Evolutionary conservation across 108 stramenopile genomes (phyloP).

Genomic region (Tribonema minus): DNA sequence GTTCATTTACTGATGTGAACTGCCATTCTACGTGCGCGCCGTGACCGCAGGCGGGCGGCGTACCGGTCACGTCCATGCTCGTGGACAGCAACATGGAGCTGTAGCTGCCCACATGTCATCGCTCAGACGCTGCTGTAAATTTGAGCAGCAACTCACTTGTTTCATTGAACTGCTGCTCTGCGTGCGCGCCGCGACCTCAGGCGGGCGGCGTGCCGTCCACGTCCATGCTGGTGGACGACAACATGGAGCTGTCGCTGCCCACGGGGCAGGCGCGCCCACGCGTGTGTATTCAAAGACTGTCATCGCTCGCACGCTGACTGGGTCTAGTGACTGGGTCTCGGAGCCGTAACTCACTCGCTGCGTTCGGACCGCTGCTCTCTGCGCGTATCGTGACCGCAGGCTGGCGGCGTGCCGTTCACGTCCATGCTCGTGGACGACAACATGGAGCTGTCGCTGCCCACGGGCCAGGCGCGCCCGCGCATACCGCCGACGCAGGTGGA

Average conservation of each 20-base stretch:
- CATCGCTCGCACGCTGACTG: neutral
- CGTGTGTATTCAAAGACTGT: too few relatives aligned
- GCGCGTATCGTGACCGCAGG: neutral
- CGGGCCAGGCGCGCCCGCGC: constrained; percentile 40
- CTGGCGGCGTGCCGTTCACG: constrained; percentile 42
- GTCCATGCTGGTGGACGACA: constrained; percentile 40
- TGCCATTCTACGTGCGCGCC: neutral
- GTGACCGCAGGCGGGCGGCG: constrained; percentile 20
- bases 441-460: constrained; percentile 31
- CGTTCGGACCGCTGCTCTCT: neutral
- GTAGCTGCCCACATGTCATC: neutral
- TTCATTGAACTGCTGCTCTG: neutral
- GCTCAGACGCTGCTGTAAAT: neutral
- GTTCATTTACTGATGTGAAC: neutral
- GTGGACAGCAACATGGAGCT: neutral
- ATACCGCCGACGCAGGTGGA: too few relatives aligned
- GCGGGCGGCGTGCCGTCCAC: constrained; percentile 43
- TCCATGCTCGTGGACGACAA: constrained; percentile 42
- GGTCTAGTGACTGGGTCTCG: neutral
- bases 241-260: constrained; percentile 29
- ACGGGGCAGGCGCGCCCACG: constrained; percentile 45
- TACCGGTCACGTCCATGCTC: constrained; percentile 38
- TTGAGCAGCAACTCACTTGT: neutral
- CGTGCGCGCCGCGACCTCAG: neutral
- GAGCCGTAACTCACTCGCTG: neutral